phyloP scores from a whole-genome alignment of 2,329 filamentous ascomycete genomes.

The Diaporthe helianthi region DNA sequence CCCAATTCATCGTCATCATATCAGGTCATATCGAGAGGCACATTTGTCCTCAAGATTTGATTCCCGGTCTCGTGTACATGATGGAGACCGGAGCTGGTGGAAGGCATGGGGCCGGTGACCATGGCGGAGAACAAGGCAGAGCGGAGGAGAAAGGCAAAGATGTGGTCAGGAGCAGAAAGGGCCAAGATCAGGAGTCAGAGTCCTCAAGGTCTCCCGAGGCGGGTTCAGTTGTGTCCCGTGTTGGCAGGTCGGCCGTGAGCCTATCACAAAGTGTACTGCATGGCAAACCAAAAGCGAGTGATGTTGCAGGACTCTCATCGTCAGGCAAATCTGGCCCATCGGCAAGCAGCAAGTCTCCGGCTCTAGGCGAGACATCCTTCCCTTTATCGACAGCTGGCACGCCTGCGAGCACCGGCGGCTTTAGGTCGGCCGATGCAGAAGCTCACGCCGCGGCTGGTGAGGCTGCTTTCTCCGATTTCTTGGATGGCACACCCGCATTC shows the following conservation, averaged over 20 bases:
- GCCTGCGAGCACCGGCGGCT: slow-evolving; percentile 33
- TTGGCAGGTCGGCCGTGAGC: slow-evolving; percentile 37
- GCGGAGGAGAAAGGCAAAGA: slow-evolving; percentile 31
- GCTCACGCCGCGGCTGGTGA: slow-evolving; percentile 44
- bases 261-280: slow-evolving; percentile 40
- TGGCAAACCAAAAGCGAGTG: slow-evolving; percentile 25
- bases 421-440: slow-evolving; percentile 42
- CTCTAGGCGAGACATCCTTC: slow-evolving; percentile 37
- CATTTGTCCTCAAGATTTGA: not conserved
- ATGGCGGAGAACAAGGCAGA: slow-evolving; percentile 8
- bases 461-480: slow-evolving; percentile 47
- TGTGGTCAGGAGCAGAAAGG: slow-evolving; percentile 17
- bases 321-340: slow-evolving; percentile 30
- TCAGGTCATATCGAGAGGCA: not conserved
- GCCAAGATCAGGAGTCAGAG: not conserved
- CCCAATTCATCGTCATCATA: not conserved
- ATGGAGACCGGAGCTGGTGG: slow-evolving; percentile 22
- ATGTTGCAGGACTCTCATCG: slow-evolving; percentile 17
- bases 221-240: slow-evolving; percentile 34
- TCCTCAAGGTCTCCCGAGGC: slow-evolving; percentile 1
- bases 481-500: slow-evolving; percentile 41
- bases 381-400: slow-evolving; percentile 32
- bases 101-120: not conserved
- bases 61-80: not conserved
- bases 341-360: not conserved